Evolutionary conservation across 2,329 filamentous ascomycete genomes (phyloP), one percentile per base, ranked within the genome.

Genomic region (Talaromyces albobiverticillius): DNA sequence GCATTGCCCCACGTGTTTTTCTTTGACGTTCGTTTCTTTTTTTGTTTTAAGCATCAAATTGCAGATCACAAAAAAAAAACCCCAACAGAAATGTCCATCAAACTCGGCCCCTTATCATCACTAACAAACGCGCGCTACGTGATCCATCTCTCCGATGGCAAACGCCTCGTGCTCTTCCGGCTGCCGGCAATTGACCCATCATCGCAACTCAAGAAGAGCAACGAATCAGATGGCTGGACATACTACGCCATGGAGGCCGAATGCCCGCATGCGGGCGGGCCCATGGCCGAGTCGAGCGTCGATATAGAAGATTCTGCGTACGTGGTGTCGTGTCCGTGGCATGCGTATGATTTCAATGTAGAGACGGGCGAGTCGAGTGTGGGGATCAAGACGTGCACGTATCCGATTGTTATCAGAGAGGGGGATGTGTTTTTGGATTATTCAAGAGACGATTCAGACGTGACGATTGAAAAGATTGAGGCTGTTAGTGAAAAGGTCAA

Each of bases 171-270:
- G 20, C 63, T 78, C 7, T 78, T 78, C 55, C 74, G 75, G 34
- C 57, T 78, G 36, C 74, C 75, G 8, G 67, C 62, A 7, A 78
- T 78, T 54, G 67, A 69, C 53, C 59, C 60, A 20, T 59, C 60
- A 20, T 59, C 65, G 8, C 60, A 57, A 36, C 53, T 58, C n/a
- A n/a, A n/a, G 40, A 66, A 64, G 60, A 43, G 62, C 29, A 68
- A 70, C 47, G 67, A 74, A 48, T 67, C 63, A 4, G 63, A 72
- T 63, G 74, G 71, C 25, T 77, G 75, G 75, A 70, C 67, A 1
- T 77, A 76, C 56, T 78, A 73, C 60, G 72, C 75, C 26, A 78
- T 78, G 75, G 75, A 77, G 58, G 75, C 75, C 0, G 73, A 76
- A 51, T 78, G 75, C 46, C 75, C 75, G 2, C 75, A 77, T 56